Evolutionary conservation across 768 basidiomycete species (phyloP).

Genomic region (Termitomyces sp.): DNA sequence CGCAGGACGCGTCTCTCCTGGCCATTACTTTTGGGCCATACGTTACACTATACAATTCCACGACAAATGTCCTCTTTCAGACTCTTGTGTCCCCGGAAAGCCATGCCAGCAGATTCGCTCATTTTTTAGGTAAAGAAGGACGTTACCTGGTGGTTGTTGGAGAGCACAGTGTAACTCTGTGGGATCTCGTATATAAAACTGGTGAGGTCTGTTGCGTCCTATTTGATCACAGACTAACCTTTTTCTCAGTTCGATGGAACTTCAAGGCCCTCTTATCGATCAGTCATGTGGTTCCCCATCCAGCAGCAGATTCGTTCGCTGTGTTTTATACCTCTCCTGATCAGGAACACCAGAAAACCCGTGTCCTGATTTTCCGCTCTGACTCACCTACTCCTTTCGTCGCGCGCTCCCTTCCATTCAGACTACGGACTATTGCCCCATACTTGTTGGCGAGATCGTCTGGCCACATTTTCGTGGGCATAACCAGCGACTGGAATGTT

Average conservation of each 20-base stretch:
- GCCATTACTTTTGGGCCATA: constrained; percentile 67
- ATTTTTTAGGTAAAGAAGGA: constrained; percentile 72
- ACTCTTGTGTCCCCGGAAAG: constrained; percentile 61
- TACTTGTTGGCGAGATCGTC: constrained; percentile 30
- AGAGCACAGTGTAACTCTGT: constrained; percentile 52
- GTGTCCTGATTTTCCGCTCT: constrained; percentile 48
- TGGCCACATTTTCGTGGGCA: constrained; percentile 62
- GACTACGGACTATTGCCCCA: constrained; percentile 48
- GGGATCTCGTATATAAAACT: constrained; percentile 67
- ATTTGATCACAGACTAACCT: not conserved
- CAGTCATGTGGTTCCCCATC: constrained; percentile 52
- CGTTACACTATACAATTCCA: constrained; percentile 74
- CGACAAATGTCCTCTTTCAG: constrained; percentile 56
- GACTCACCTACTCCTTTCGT: constrained; percentile 44
- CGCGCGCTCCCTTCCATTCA: constrained; percentile 56
- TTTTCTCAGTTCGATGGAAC: constrained; percentile 59
- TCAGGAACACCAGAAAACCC: constrained; percentile 33
- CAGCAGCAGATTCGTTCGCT: constrained; percentile 55
- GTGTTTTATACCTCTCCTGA: constrained; percentile 43
- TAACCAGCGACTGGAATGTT: constrained; percentile 65
- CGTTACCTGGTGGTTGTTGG: constrained; percentile 65
- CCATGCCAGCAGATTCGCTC: constrained; percentile 38
- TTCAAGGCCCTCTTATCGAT: constrained; percentile 37
- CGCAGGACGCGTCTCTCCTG: constrained; percentile 83
- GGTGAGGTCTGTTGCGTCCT: constrained; percentile 42